Base-by-base conservation (phyloP, 1,139 yeast genomes). In the Suhomyces taliae region DNA sequence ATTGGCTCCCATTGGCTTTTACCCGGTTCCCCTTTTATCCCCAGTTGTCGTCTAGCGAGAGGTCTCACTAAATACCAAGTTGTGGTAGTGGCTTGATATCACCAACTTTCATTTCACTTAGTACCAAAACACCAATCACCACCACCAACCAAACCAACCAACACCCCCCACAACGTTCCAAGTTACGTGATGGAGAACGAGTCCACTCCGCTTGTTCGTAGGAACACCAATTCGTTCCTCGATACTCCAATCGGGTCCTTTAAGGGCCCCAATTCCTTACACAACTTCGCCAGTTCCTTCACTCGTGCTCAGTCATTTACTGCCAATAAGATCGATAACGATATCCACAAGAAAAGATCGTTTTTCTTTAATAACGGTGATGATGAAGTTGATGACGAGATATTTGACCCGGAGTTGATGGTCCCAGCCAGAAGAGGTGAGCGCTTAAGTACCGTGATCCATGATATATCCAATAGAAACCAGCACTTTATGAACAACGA, bases 361-460 rank as follows among this genome's bases (percentile, higher is more conserved):
- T 75, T 74, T 51, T 74, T 75, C 49, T 59, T 59, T 11, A 53
- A 48, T 12, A 57, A 53, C 12, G 51, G 46, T 6, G 54, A 50
- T 29, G 57, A 50, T 26, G 69, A 59, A 26, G 53, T 49, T 34
- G 77, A 70, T 31, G 89, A 83, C 56, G 90, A 83, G 59, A 65
- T 82, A n/a, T 81, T 79, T 54, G 91, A 86, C 59, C 89, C 89
- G 0, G 82, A 79, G 37, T 77, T 87, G n/a, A 69, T 85, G 74
- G 81, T 83, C 1, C 91, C 91, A 1, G 74, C 87, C 7, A 61
- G 72, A 27, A 64, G 80, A 45, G 95, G 95, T 27, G 80, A 84
- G 53, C 70, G 87, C 40, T 68, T 86, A 41, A 84, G 90, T 14
- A 70, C 80, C 1, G 84, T 84, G 6, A 59, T 73, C 34, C 68